Evolutionary conservation across 2,329 filamentous ascomycete species (phyloP).

Genomic region (Cercospora brassicicola): DNA sequence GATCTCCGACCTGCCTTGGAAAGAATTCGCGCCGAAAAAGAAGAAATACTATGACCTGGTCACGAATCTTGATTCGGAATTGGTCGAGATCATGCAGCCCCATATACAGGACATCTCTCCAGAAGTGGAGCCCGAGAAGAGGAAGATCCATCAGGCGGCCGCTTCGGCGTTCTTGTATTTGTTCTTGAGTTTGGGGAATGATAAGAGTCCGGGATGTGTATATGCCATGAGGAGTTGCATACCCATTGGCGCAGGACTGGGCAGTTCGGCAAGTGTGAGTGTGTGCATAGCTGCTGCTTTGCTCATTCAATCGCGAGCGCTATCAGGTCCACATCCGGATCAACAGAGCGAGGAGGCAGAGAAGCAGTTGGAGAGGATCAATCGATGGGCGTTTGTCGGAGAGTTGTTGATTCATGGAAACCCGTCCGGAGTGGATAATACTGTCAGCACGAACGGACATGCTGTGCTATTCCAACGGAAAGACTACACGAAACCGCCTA

Average conservation of each 20-base stretch:
- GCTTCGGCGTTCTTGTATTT: constrained; percentile 89
- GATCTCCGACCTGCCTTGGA: constrained; percentile 89
- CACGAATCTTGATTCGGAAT: constrained; percentile 77
- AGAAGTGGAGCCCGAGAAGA: constrained; percentile 61
- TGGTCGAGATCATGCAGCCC: constrained; percentile 77
- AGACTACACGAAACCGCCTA: constrained; percentile 70
- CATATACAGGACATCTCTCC: constrained; percentile 72
- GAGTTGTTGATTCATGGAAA: constrained; percentile 98
- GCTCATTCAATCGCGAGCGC: constrained; percentile 75
- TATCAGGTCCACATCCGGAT: constrained; percentile 88
- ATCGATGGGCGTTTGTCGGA: constrained; percentile 94
- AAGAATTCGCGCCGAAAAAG: constrained; percentile 80
- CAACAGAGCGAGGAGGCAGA: constrained; percentile 86
- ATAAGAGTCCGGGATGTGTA: constrained; percentile 74
- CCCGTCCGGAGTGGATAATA: constrained; percentile 95
- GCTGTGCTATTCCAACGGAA: constrained; percentile 85
- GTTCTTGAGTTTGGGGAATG: constrained; percentile 80
- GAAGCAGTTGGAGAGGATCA: constrained; percentile 89
- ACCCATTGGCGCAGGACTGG: constrained; percentile 85
- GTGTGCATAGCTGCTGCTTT: constrained; percentile 85
- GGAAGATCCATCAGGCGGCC: constrained; percentile 80
- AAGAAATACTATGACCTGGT: constrained; percentile 87
- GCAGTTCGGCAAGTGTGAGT: constrained; percentile 89
- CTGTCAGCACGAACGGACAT: constrained; percentile 88
- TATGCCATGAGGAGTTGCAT: constrained; percentile 94